Base-by-base conservation (phyloP, 2,329 filamentous ascomycete genomes). In the Coccinonectria pachysandricola region DNA sequence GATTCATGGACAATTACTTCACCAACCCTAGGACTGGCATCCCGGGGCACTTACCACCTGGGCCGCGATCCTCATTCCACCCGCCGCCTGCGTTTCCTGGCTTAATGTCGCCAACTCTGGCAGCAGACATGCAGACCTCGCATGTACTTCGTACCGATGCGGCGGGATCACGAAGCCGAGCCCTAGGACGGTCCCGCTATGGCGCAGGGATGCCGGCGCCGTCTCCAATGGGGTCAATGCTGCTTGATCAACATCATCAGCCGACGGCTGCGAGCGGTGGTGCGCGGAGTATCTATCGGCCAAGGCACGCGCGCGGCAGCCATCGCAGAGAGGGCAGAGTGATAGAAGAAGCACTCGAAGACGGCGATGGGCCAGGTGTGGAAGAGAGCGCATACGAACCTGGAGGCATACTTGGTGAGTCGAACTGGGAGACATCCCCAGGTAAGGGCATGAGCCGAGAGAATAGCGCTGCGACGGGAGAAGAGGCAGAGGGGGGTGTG, bases 1-100 rank as follows among this genome's bases (percentile, higher is more conserved):
- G 87, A 3, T 98, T 98, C 52, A 64, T 95, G 32, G 86, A 95
- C 48, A 87, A 93, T 42, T 98, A 98, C 45, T 74, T 79, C 9
- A 72, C 77, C 24, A 83, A 84, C 43, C 75, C 77, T 4, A 78
- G 75, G 50, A 74, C 71, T 6, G 76, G 75, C 2, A 68, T 77
- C 12, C 70, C 71, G 6, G 71, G 73, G 12, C 65, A 73, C 28
- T 56, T 76, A 18, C 68, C 70, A 9, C 68, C 68, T 3, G 65
- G 65, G 3, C 54, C 56, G 27, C 68, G 51, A 6, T 40, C 46
- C 12, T 66, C 68, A 21, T 87, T 88, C 50, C 73, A 87, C 33
- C 80, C 79, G 13, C 82, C 83, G 2, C 82, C 83, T 5, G 61
- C 71, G 1, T 83, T 88, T 46, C 79, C 84, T 1, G 77, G 75